Base-by-base conservation (phyloP, 306 rosid species). In the Notholithocarpus densiflorus region DNA sequence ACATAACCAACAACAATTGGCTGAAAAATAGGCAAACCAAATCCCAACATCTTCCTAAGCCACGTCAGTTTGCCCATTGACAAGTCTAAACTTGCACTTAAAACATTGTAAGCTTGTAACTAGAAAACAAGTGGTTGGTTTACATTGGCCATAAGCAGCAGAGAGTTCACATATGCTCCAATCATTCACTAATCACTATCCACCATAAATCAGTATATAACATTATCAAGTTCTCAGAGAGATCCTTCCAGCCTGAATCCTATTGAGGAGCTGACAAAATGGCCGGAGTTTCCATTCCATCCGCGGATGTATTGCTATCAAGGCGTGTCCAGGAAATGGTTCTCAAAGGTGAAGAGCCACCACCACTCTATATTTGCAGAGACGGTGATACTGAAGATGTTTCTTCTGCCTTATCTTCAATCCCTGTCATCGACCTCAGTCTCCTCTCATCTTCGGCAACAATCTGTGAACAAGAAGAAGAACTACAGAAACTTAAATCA, bases 281-380 rank as follows among this genome's bases (percentile, higher is more conserved):
- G 56, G 71, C 53, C 23, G 34, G 60, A 53, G 61, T 27, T 48
- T 31, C 48, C 29, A 11, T n/a, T 56, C 45, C 61, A 19, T 3
- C 60, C 3, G 55, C 56, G 51, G 85, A 75, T 37, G 71, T 62
- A 27, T 64, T 81, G 15, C 78, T 85, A 11, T 78, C 85, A 4
- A 85, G 75, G 69, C 79, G 88, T 27, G 88, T 81, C 21, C 85
- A 85, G 73, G 90, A 79, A 81, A 79, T 87, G 82, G 80, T 71
- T 64, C 32, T 81, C 40, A 81, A 73, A 20, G 78, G 76, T 27
- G 80, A 83, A 11, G 82, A 87, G 62, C 84, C 80, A 61, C 86
- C 84, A 4, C 80, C 80, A 3, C 79, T 76, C 34, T 87, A 84
- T 80, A 66, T 84, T 60, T 73, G 85, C 54, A 78, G 85, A 68